Evolutionary conservation across 2,329 filamentous ascomycete genomes (phyloP), one percentile per base, ranked within the genome.

Genomic region (Cladophialophora carrionii): DNA sequence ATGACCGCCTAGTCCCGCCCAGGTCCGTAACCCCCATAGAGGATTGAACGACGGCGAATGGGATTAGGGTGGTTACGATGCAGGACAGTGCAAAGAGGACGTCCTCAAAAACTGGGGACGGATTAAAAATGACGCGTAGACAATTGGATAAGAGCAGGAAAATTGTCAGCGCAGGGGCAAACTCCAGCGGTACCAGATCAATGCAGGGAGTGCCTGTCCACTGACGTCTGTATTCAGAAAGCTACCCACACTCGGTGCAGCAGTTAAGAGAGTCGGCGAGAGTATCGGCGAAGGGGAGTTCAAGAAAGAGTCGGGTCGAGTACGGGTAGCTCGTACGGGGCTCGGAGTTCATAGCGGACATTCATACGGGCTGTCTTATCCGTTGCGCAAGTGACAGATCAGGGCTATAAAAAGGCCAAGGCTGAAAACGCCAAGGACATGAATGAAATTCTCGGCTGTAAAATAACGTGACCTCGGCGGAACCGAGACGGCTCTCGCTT

Each of bases 391-490:
- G 56, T 49, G 29, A 51, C 48, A 51, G 48, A 51, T 51, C 48
- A 12, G 48, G 48, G 17, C 52, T 55, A 31, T 20, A 55, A 32
- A 55, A 57, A 10, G 55, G 55, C 55, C 55, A 57, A 57, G 55
- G 55, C 55, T 57, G 55, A 57, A 37, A 57, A 29, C 41, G 24
- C 46, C 37, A 57, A 37, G 55, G 55, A 46, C 32, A 32, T 17
- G n/a, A 20, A 6, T 29, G 26, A 32, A 41, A n/a, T n/a, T n/a
- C 48, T 51, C 48, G 48, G 48, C 5, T 51, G 20, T 26, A 51
- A 12, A 14, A 8, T 20, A 26, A 51, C 48, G 48, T 22, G 48
- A 51, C 48, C 20, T 51, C 48, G 20, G 48, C 48, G 12, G 48
- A 17, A 22, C 24, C 12, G n/a, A 12, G 48, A 22, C 22, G 48